A percentile compares a stretch with the other conserved stretches of the same genome.
Conservation (phyloP, 2,329 filamentous ascomycete species). For the Clathrospora elynae region DNA sequence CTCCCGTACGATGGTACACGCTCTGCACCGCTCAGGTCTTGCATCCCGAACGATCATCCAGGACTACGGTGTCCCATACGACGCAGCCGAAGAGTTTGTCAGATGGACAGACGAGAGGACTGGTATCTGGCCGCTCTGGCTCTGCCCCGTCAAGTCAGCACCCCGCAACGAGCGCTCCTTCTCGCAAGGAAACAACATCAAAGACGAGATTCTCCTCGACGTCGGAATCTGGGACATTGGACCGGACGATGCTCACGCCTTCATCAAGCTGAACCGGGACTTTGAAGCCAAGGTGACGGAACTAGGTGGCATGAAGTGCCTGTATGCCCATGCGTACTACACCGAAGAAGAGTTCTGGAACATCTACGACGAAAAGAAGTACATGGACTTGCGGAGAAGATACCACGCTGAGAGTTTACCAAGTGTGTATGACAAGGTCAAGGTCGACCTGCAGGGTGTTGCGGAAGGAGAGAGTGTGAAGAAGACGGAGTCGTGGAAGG, state of each 20-base stretch:
- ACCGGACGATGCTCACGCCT: slow-evolving; percentile 59
- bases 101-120: slow-evolving; percentile 57
- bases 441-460: slow-evolving; percentile 50
- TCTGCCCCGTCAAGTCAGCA: slow-evolving; percentile 57
- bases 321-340: slow-evolving; percentile 88
- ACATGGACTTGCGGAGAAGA: slow-evolving; percentile 65
- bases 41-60: slow-evolving; percentile 65
- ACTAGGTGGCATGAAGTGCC: slow-evolving; percentile 81
- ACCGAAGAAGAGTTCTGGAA: slow-evolving; percentile 71
- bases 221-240: slow-evolving; percentile 81
- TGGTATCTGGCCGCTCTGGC: slow-evolving; percentile 63
- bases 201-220: slow-evolving; percentile 43
- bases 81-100: slow-evolving; percentile 58
- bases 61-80: slow-evolving; percentile 64
- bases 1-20: slow-evolving; percentile 66
- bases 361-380: slow-evolving; percentile 66
- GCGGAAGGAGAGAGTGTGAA: slow-evolving; percentile 17
- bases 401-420: slow-evolving; percentile 68
- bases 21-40: slow-evolving; percentile 63
- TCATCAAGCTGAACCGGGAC: slow-evolving; percentile 70
- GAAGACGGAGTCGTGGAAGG: slow-evolving; percentile 31
- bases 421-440: slow-evolving; percentile 71
- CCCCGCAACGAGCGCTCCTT: slow-evolving; percentile 34
- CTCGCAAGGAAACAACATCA: slow-evolving; percentile 37
- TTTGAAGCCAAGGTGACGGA: slow-evolving; percentile 72